Evolutionary conservation across 2,329 filamentous ascomycete genomes (phyloP), one percentile per base, ranked within the genome.

Genomic region (Fusarium sp.): DNA sequence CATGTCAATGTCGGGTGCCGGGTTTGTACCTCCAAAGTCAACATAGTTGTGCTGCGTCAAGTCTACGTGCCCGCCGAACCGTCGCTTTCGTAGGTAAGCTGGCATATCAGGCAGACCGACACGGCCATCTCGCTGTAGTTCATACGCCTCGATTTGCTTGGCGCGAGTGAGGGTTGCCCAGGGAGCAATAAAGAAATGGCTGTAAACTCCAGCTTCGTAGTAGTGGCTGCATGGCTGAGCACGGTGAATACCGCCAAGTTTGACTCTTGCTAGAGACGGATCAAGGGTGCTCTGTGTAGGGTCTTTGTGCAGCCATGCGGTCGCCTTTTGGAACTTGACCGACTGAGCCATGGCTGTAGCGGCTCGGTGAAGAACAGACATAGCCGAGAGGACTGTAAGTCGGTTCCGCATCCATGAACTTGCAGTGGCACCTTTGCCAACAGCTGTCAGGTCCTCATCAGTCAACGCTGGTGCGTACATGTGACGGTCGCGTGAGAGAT

Each of bases 171-270:
- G 62, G 6, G 64, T 66, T 28, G 75, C 74, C 79, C 79, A 80
- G 7, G 75, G 74, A 10, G 79, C 78, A 17, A 79, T 62, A 20
- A 80, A 80, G 65, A 79, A 80, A 32, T 79, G 75, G 38, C 68
- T 70, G 66, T 79, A 78, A 6, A 75, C 74, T 14, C 77, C 79
- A 39, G 77, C 75, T 38, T 84, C 82, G 61, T 80, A 85, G 64
- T 79, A 76, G 67, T 85, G 83, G 55, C 82, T 83, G 66, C 80
- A 83, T 2, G 81, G 82, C 57, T 85, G 84, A 2, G 84, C 84
- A 32, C 84, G 81, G 63, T 85, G 82, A 65, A 85, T 83, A 15
- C 84, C 83, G 26, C 83, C 84, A 3, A 84, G 78, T 57, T 81
- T 83, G 48, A 83, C 72, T n/a, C 83, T 77, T 48, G 79, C 78